phyloP scores from a whole-genome alignment of 768 basidiomycete genomes.

The Kwoniella pini region DNA sequence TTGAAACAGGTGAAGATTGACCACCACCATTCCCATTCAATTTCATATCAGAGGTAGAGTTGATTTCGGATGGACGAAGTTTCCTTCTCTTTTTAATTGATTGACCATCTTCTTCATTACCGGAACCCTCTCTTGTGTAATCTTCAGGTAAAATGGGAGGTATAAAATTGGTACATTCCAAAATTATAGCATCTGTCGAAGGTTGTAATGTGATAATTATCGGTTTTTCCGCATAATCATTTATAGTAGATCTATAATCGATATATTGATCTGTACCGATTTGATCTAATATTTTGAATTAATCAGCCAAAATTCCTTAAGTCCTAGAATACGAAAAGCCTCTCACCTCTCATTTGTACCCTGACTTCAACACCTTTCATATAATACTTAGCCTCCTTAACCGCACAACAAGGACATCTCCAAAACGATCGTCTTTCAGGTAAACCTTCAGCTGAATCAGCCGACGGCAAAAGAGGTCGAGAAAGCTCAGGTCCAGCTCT shows the following conservation, averaged over 20 bases:
- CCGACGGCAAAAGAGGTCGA: too few species aligned
- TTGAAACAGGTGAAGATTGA: too few species aligned
- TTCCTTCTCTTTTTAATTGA: constrained; percentile 12
- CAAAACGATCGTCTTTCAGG: constrained; percentile 21
- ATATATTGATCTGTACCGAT: constrained; percentile 33
- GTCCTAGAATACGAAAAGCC: too few species aligned
- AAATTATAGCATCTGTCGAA: constrained; percentile 16
- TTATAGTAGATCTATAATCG: constrained; percentile 39
- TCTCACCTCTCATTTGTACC: constrained; percentile 40
- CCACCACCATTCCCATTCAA: not conserved
- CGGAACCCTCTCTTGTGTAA: not conserved
- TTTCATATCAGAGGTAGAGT: not conserved
- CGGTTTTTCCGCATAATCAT: constrained; percentile 18
- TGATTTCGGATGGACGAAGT: constrained; percentile 5
- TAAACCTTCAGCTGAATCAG: too few species aligned
- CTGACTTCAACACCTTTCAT: constrained; percentile 31
- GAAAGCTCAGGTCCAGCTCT: constrained; percentile 25
- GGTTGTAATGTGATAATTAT: constrained; percentile 15
- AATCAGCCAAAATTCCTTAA: too few species aligned
- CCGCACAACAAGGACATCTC: constrained; percentile 50
- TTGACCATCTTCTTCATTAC: not conserved
- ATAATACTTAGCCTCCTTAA: constrained; percentile 45
- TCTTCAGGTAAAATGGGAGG: constrained; percentile 33
- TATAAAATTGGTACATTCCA: constrained; percentile 33
- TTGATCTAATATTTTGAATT: constrained; percentile 31